Base-by-base conservation (phyloP, 805 yeast genomes). In the Kodamaea neixiangensis region DNA sequence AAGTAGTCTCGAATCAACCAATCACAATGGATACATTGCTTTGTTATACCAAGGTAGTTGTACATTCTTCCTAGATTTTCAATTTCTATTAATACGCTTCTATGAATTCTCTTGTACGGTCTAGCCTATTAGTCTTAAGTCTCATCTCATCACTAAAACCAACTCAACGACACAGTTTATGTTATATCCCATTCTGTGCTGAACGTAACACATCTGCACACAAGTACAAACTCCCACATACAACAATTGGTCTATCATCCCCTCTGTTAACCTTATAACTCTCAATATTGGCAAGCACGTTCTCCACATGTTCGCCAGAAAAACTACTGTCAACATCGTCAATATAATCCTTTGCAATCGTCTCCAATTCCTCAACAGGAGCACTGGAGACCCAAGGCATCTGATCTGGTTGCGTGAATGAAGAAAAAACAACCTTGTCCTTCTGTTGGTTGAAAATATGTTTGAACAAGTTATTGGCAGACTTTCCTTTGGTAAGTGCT, bases 341-440 rank as follows among this genome's bases (percentile, higher is more conserved):
- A 56, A 54, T 55, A 17, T 48, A 64, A 11, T 47, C 46, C n/a
- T 56, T 55, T 1, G 71, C 72, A 7, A 25, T 53, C 34, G n/a
- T 44, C 47, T 21, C 42, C 33, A 85, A 60, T 14, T 64, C 68
- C 1, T 51, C 58, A 0, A 72, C 60, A 3, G 63, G 59, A 54
- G 73, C 75, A 1, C 92, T 69, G 39, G 73, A 60, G 4, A 94
- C 83, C 98, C 98, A 94, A 0, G 98, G 97, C 99, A 94, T 94
- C 0, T 89, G 86, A 11, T 86, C 92, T 0, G 96, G 93, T 1
- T 70, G 59, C 2, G 83, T 79, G 63, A 92, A 94, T 29, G 72
- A 62, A 0, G 93, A 83, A 0, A 85, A 77, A 1, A 86, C 68
- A 0, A 92, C 79, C 2, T 70, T 65, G 59, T 91, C 97, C 0